phyloP scores from a whole-genome alignment of 441 rosid genomes.

The Populus hybrid region DNA sequence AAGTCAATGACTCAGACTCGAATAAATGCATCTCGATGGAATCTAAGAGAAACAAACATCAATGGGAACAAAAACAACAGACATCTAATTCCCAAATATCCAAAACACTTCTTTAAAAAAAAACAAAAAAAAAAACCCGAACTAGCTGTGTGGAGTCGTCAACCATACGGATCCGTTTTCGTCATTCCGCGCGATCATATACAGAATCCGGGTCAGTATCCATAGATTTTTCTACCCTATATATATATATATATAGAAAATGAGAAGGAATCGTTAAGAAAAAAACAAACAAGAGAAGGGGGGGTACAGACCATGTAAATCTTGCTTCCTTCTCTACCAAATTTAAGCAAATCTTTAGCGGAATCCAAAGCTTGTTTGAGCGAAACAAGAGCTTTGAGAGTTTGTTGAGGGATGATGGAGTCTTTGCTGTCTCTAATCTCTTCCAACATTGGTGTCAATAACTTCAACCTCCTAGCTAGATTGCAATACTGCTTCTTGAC shows the following conservation, averaged over 20 bases:
- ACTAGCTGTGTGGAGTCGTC: not conserved
- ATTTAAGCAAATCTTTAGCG: conserved; percentile 67
- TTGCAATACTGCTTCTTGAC: conserved; percentile 73
- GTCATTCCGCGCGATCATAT: not conserved
- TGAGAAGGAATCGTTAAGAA: not conserved
- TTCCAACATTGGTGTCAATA: conserved; percentile 78
- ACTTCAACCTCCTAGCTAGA: conserved; percentile 67
- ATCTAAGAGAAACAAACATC: conserved; percentile 11
- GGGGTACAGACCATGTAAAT: conserved; percentile 68
- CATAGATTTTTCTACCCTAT: not conserved
- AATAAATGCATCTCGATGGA: conserved; percentile 4
- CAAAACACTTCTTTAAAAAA: not conserved
- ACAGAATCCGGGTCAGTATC: not conserved
- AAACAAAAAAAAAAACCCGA: too few species aligned
- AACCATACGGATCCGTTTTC: not conserved
- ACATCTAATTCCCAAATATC: not conserved
- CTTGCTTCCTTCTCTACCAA: conserved; percentile 69
- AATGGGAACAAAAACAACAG: conserved; percentile 13
- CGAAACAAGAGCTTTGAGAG: conserved; percentile 41
- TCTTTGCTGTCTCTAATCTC: conserved; percentile 72
- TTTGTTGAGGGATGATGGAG: conserved; percentile 43
- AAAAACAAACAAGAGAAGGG: not conserved
- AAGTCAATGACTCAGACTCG: not conserved
- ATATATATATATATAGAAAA: not conserved
- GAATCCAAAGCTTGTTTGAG: conserved; percentile 49